Conservation (phyloP, 2,329 filamentous ascomycete species). For the Penicillium sp. region DNA sequence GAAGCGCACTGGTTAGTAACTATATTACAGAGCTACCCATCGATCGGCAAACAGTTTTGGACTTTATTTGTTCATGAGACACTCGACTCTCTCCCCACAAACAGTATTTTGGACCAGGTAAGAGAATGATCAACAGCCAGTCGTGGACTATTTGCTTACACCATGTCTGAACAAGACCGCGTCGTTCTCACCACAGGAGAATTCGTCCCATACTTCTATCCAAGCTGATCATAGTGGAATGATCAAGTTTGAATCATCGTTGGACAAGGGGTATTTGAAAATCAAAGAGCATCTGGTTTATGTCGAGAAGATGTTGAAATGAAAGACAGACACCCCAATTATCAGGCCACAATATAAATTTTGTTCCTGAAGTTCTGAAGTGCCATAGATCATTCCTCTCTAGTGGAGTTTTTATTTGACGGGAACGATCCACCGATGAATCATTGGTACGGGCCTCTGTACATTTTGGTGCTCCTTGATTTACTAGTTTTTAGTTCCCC, state of each 20-base stretch:
- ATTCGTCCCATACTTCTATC: constrained; percentile 25
- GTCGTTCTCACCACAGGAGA: background rate
- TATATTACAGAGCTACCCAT: constrained; percentile 7
- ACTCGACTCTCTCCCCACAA: background rate
- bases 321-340: background rate
- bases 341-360: background rate
- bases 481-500: background rate
- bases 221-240: constrained; percentile 25
- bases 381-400: background rate
- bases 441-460: no score
- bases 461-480: no score
- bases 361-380: background rate
- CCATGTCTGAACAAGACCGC: background rate
- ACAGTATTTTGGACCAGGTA: constrained; percentile 3
- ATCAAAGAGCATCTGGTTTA: constrained; percentile 7
- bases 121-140: background rate
- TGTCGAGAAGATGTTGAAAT: background rate
- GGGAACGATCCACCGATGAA: background rate
- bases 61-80: constrained; percentile 11
- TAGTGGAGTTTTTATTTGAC: background rate
- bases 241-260: constrained; percentile 23
- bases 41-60: background rate
- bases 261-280: constrained; percentile 8
- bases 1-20: constrained; percentile 14
- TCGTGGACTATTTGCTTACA: background rate